A percentile compares a stretch with the other conserved stretches of the same genome.
Conservation (phyloP, 805 yeast genomes). For the Yarrowia sp. region DNA sequence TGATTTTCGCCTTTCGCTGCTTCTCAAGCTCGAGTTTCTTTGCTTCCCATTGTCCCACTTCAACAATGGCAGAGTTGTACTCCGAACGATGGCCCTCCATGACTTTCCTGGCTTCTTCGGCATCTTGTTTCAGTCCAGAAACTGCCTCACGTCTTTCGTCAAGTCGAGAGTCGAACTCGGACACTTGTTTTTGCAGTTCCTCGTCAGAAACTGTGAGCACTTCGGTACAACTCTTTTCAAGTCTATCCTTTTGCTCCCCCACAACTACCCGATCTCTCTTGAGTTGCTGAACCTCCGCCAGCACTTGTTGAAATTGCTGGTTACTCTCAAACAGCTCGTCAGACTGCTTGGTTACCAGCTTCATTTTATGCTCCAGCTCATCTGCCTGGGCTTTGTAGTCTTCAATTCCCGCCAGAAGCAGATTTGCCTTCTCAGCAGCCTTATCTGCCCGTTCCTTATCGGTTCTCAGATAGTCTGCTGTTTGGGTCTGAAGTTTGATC, state of each 20-base stretch:
- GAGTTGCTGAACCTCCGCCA: conserved; percentile 60
- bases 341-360: conserved; percentile 53
- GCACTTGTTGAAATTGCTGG: conserved; percentile 72
- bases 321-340: conserved; percentile 66
- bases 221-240: conserved; percentile 46
- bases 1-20: background rate
- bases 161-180: background rate
- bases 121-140: conserved; percentile 31
- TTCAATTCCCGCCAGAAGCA: conserved; percentile 46
- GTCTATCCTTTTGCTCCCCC: conserved; percentile 50
- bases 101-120: conserved; percentile 33
- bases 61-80: conserved; percentile 42
- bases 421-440: conserved; percentile 48
- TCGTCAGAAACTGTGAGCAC: conserved; percentile 46
- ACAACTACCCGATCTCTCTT: conserved; percentile 47
- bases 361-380: conserved; percentile 49
- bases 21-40: conserved; percentile 30
- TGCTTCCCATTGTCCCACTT: conserved; percentile 56
- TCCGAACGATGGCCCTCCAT: conserved; percentile 37
- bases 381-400: conserved; percentile 49
- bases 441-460: conserved; percentile 72
- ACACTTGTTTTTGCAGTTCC: conserved; percentile 37
- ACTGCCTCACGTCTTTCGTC: conserved; percentile 30
- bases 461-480: conserved; percentile 67
- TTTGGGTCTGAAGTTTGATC: conserved; percentile 69